These are phyloP conservation scores for Aquilaria malaccensis DNA, from an alignment of 345 rosid genomes.

Conservation along the genomic window DNA sequence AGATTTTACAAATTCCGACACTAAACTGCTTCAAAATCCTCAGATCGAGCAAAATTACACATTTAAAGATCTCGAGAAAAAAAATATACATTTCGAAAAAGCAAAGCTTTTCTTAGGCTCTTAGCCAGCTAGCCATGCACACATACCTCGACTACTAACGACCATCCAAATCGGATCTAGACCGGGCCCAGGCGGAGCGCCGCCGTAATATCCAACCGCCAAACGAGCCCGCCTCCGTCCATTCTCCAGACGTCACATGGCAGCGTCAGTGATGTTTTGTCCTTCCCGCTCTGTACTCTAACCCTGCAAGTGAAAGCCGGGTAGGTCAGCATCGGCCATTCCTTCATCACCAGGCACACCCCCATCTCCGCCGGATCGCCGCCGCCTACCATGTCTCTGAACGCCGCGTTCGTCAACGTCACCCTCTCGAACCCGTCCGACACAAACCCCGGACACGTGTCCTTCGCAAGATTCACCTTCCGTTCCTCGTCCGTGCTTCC, in stretches of 20 bases:
- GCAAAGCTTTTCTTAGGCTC: too few species aligned
- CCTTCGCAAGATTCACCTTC: slow-evolving; percentile 42
- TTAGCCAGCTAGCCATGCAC: too few species aligned
- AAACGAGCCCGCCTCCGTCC: slow-evolving; percentile 73
- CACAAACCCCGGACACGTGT: slow-evolving; percentile 77
- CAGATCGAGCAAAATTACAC: too few species aligned
- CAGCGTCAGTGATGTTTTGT: slow-evolving; percentile 43
- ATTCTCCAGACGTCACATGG: slow-evolving; percentile 90
- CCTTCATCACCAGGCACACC: slow-evolving; percentile 66
- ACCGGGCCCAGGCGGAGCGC: slow-evolving; percentile 50
- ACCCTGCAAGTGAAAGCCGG: slow-evolving; percentile 67
- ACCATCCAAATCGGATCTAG: too few species aligned
- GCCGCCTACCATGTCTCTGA: slow-evolving; percentile 45
- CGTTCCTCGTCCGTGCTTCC: slow-evolving; percentile 57
- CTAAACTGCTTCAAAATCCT: too few species aligned
- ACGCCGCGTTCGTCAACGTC: slow-evolving; percentile 70
- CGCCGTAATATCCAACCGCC: slow-evolving; percentile 77
- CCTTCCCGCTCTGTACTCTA: slow-evolving; percentile 58
- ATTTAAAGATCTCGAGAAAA: too few species aligned
- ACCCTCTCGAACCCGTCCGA: slow-evolving; percentile 64
- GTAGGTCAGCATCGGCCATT: slow-evolving; percentile 23
- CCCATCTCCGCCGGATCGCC: slow-evolving; percentile 26
- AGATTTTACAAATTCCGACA: too few species aligned
- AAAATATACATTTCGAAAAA: too few species aligned
- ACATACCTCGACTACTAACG: too few species aligned